phyloP scores from a whole-genome alignment of 768 basidiomycete genomes.

The Boletus pseudopeckii region DNA sequence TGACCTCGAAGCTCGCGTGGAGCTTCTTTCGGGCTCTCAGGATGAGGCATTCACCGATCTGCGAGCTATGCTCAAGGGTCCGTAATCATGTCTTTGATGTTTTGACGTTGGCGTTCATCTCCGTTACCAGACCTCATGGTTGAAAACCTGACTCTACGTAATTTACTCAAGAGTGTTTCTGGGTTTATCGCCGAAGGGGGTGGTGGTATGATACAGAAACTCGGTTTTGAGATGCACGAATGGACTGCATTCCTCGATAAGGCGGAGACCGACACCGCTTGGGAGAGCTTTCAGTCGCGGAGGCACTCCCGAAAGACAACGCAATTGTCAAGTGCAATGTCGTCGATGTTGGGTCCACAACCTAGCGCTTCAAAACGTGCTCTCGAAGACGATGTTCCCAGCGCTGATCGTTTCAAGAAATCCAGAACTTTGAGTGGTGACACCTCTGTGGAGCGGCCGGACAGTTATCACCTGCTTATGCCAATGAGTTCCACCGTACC shows the following conservation, averaged over 20 bases:
- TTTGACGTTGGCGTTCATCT: constrained; percentile 5
- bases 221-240: constrained; percentile 74
- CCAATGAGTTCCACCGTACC: constrained; percentile 46
- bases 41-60: constrained; percentile 86
- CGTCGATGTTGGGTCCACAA: constrained; percentile 31
- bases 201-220: constrained; percentile 70
- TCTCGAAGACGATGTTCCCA: constrained; percentile 30
- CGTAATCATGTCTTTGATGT: constrained; percentile 8
- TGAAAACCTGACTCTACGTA: constrained; percentile 83
- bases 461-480: constrained; percentile 54
- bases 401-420: constrained; percentile 46
- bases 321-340: constrained; percentile 28
- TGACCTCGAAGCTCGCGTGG: constrained; percentile 93
- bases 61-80: constrained; percentile 77
- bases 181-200: constrained; percentile 85
- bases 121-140: constrained; percentile 68
- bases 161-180: constrained; percentile 70
- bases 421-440: constrained; percentile 40
- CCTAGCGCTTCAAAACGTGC: constrained; percentile 19
- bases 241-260: constrained; percentile 81
- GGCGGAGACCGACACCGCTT: constrained; percentile 90
- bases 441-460: constrained; percentile 38
- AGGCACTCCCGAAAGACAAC: constrained; percentile 41
- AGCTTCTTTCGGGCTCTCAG: constrained; percentile 87
- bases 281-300: constrained; percentile 80